These are phyloP conservation scores for Silene noctiflora DNA, from an alignment of 179 eudicot species.

Conservation along the genomic window DNA sequence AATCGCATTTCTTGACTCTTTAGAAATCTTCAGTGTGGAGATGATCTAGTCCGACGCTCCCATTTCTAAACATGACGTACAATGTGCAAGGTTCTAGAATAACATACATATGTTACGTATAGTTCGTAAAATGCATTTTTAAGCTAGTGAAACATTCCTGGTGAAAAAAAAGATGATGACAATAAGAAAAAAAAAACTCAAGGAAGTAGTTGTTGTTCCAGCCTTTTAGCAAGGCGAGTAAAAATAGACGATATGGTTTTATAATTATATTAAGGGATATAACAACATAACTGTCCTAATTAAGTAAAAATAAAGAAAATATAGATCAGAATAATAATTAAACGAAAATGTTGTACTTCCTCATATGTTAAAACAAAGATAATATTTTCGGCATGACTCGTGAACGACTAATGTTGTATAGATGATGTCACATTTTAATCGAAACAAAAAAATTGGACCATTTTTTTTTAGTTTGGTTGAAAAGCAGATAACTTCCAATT, in stretches of 20 bases:
- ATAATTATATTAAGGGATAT: not conserved
- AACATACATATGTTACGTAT: not conserved
- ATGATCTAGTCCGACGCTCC: not conserved
- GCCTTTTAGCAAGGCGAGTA: too few relatives aligned
- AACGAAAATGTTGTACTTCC: not conserved
- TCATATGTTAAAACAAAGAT: not conserved
- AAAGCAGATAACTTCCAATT: constrained; percentile 17
- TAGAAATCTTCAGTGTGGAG: not conserved
- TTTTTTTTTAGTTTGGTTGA: not conserved
- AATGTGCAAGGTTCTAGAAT: constrained; percentile 1
- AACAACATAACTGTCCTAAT: too few relatives aligned
- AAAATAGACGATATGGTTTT: too few relatives aligned
- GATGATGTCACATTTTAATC: constrained; percentile 2
- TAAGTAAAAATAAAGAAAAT: too few relatives aligned
- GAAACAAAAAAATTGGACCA: not conserved
- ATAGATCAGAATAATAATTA: not conserved
- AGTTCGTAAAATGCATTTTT: constrained; percentile 1
- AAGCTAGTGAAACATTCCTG: not conserved
- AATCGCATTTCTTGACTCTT: not conserved
- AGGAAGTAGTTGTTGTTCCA: too few relatives aligned
- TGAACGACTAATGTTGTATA: not conserved
- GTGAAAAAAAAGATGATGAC: not conserved
- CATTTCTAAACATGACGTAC: not conserved
- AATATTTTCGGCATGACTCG: not conserved
- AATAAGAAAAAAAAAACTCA: not conserved